Evolutionary conservation across 1,284 basidiomycete species (phyloP).

Genomic region (Heterobasidion parviporum): DNA sequence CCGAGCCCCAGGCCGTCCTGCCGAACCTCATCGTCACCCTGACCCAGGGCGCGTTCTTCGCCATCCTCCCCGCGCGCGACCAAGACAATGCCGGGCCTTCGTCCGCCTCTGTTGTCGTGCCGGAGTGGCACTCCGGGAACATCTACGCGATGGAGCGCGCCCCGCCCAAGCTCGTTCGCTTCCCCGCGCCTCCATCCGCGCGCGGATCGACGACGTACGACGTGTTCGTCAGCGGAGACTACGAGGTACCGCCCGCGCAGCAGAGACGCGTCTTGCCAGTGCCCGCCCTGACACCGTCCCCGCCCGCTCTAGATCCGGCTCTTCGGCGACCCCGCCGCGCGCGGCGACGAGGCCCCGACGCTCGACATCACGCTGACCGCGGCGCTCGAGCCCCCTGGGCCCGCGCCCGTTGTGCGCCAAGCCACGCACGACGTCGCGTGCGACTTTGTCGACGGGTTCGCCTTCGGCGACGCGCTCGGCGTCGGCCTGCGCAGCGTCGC

Average conservation of each 20-base stretch:
- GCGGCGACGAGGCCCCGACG: slow-evolving; percentile 35
- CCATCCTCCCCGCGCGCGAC: slow-evolving; percentile 36
- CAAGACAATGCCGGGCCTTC: slow-evolving; percentile 5
- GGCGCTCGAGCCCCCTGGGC: slow-evolving; percentile 23
- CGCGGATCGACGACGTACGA: slow-evolving; percentile 38
- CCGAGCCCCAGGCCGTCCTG: neutral
- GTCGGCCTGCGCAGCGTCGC: slow-evolving; percentile 46
- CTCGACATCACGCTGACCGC: slow-evolving; percentile 38
- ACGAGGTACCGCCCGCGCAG: slow-evolving; percentile 43
- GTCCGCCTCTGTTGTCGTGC: slow-evolving; percentile 19
- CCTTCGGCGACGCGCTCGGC: slow-evolving; percentile 61
- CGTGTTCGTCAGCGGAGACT: slow-evolving; percentile 57
- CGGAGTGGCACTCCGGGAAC: slow-evolving; percentile 68
- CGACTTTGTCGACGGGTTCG: slow-evolving; percentile 60
- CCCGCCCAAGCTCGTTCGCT: slow-evolving; percentile 36
- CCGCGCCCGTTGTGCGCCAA: slow-evolving; percentile 26
- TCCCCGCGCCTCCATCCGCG: slow-evolving; percentile 37
- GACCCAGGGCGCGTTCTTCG: slow-evolving; percentile 60
- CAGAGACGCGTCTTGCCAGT: neutral
- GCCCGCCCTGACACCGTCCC: neutral
- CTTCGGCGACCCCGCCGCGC: slow-evolving; percentile 59
- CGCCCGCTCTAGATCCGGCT: slow-evolving; percentile 50
- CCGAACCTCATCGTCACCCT: slow-evolving; percentile 37
- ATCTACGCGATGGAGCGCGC: slow-evolving; percentile 55
- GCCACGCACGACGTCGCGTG: slow-evolving; percentile 45